Base-by-base conservation (phyloP, 257 asterid species). In the Gentiana straminea region DNA sequence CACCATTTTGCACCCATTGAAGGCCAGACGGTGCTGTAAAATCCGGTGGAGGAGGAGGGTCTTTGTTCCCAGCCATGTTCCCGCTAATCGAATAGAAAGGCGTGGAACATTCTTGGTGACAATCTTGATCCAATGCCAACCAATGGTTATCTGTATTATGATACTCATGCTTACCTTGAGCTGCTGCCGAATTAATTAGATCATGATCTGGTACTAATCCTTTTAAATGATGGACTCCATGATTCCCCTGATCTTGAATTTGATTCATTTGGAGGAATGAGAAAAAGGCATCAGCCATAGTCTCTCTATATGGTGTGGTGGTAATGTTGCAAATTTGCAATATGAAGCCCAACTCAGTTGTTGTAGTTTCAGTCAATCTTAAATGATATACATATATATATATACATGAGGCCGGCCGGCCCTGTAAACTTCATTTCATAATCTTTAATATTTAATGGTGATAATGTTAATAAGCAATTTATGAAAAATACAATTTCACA, bases 191-290 rank as follows among this genome's bases (percentile, higher is more conserved):
- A 41, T 5, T 2, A 10, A 10, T 41, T 41, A 24, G 24, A 24
- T 24, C 24, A 24, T 24, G 24, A 24, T 24, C 24, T 24, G 24
- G 24, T 24, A 24, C 24, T 24, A 24, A 24, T 24, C 24, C 24
- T 24, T 24, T 24, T 0, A 24, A 24, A 24, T 24, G 24, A 24
- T 2, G 46, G 10, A 8, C 10, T 37, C 52, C 8, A 36, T 61
- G 55, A 68, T 39, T 41, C 8, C 33, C 63, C 39, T 24, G 24
- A 24, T 24, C 24, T 35, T 52, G 58, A 49, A 51, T 24, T 53
- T 49, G 66, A 41, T 43, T 59, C 38, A 35, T 8, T 7, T 35
- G 50, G 57, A 48, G 15, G 15, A 54, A 52, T 8, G 73, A 52
- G 64, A 51, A 56, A 2, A 36, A n/a, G 61, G 51, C 33, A 36